These are phyloP conservation scores for Yarrowia sp. DNA, from an alignment of 805 yeast species.

Conservation along the genomic window DNA sequence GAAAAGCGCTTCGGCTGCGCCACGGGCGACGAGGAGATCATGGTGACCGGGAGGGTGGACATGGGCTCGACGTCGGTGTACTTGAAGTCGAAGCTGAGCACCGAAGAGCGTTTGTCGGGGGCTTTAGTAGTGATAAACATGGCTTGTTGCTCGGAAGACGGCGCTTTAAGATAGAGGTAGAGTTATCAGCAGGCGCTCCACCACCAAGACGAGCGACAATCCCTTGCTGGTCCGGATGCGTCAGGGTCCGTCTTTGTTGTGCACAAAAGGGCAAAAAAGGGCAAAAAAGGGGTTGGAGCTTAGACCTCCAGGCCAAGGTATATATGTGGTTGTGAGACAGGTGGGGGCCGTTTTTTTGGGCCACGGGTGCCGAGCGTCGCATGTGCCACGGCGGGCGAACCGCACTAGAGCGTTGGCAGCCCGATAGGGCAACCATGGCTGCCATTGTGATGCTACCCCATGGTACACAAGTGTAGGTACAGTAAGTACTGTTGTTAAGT, in stretches of 20 bases:
- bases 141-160: neutral
- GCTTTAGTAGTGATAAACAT: constrained; percentile 33
- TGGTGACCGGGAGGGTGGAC: constrained; percentile 32
- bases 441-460: no score
- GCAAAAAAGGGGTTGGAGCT: neutral
- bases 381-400: neutral
- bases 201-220: no score
- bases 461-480: no score
- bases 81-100: constrained; percentile 26
- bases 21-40: constrained; percentile 18
- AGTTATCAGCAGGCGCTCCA: neutral
- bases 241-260: constrained; percentile 27
- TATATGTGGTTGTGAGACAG: neutral
- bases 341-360: no score
- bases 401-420: no score
- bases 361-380: no score
- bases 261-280: neutral
- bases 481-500: no score
- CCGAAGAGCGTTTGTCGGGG: constrained; percentile 24
- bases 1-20: constrained; percentile 13
- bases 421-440: no score
- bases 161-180: constrained; percentile 27
- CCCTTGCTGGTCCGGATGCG: constrained; percentile 12
- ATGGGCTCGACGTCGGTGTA: constrained; percentile 31
- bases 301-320: neutral